These are phyloP conservation scores for Hibiscus mutabilis DNA, from an alignment of 345 rosid species.

Conservation along the genomic window DNA sequence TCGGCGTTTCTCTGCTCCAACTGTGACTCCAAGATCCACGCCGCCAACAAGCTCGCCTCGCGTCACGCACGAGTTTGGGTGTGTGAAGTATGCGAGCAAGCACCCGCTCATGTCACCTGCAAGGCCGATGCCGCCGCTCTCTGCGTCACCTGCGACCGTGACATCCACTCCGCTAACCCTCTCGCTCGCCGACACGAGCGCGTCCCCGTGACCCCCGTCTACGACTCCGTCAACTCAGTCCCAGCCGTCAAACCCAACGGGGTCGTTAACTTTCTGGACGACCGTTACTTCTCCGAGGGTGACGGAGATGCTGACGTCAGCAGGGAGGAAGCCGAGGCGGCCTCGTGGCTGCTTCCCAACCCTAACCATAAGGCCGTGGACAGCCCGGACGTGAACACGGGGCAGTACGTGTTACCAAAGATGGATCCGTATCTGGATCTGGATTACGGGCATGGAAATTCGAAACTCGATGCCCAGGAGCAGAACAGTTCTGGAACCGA, in stretches of 20 bases:
- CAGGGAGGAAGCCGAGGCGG: slow-evolving; percentile 83
- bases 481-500: slow-evolving; percentile 79
- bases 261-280: slow-evolving; percentile 44
- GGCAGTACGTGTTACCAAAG: slow-evolving; percentile 59
- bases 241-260: slow-evolving; percentile 29
- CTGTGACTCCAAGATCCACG: slow-evolving; percentile 83
- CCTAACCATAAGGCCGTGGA: slow-evolving; percentile 56
- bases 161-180: slow-evolving; percentile 95
- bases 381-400: slow-evolving; percentile 53
- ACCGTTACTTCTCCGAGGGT: slow-evolving; percentile 33
- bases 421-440: slow-evolving; percentile 75
- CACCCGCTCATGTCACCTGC: slow-evolving; percentile 95
- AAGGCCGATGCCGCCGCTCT: slow-evolving; percentile 99
- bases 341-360: slow-evolving; percentile 70
- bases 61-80: slow-evolving; percentile 91
- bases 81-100: slow-evolving; percentile 98
- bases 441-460: slow-evolving; percentile 52
- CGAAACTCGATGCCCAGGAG: slow-evolving; percentile 58
- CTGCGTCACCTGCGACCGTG: slow-evolving; percentile 88
- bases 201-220: slow-evolving; percentile 69
- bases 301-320: slow-evolving; percentile 46
- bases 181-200: slow-evolving; percentile 93
- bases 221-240: slow-evolving; percentile 40
- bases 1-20: slow-evolving; percentile 79
- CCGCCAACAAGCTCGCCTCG: slow-evolving; percentile 91